These are phyloP conservation scores for Truncatella angustata DNA, from an alignment of 2,329 filamentous ascomycete species.

Conservation along the genomic window DNA sequence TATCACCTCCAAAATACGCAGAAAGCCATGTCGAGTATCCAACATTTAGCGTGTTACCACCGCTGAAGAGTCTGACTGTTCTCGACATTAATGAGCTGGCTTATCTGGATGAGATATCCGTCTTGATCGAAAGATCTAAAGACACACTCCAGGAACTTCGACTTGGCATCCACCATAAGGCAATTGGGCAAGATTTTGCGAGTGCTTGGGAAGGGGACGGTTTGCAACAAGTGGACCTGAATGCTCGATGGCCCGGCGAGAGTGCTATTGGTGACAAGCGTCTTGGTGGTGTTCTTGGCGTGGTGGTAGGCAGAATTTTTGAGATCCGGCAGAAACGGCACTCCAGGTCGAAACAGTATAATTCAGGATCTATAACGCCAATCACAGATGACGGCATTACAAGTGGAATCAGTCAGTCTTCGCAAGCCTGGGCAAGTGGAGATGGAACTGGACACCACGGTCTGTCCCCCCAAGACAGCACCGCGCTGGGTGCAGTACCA, in stretches of 20 bases:
- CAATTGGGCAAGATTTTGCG: slow-evolving; percentile 49
- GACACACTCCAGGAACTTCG: slow-evolving; percentile 67
- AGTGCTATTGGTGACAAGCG: slow-evolving; percentile 60
- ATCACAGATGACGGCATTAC: background rate
- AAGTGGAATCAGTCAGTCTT: background rate
- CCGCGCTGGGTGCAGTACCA: background rate
- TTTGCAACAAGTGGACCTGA: slow-evolving; percentile 63
- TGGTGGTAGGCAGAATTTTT: slow-evolving; percentile 65
- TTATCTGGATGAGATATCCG: slow-evolving; percentile 79
- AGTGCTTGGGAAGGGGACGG: slow-evolving; percentile 61
- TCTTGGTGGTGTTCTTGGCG: slow-evolving; percentile 66
- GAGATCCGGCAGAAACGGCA: slow-evolving; percentile 40
- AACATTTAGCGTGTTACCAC: slow-evolving; percentile 74
- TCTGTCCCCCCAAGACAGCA: background rate
- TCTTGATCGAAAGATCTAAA: slow-evolving; percentile 70
- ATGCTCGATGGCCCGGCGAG: slow-evolving; percentile 53
- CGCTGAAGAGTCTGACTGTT: slow-evolving; percentile 72
- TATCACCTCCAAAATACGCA: slow-evolving; percentile 44
- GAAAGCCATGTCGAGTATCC: slow-evolving; percentile 70
- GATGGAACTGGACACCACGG: background rate
- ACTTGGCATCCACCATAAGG: slow-evolving; percentile 64
- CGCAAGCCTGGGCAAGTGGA: background rate
- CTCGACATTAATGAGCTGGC: slow-evolving; percentile 80
- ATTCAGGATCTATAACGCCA: background rate
- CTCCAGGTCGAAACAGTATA: background rate